Percentiles rank a stretch among this genome's conserved stretches.
phyloP scores from a whole-genome alignment of 2,329 filamentous ascomycete genomes.

The Fusarium papillatum region DNA sequence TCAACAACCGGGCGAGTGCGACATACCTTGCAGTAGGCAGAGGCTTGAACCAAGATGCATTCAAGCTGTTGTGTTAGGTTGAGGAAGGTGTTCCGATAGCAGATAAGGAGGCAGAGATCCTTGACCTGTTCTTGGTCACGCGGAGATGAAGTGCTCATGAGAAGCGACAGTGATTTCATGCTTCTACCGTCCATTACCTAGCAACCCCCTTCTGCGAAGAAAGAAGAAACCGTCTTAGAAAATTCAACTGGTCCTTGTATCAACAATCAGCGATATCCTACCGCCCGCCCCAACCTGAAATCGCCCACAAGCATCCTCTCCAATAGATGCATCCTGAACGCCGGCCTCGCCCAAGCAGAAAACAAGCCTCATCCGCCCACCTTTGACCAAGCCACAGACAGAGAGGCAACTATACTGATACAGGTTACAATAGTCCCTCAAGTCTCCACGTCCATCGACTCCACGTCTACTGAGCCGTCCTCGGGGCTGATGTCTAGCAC shows the following conservation, averaged over 20 bases:
- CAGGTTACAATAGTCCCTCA: slow-evolving; percentile 36
- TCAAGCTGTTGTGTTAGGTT: not conserved
- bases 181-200: slow-evolving; percentile 14
- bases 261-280: slow-evolving; percentile 34
- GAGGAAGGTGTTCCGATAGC: not conserved
- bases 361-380: slow-evolving; percentile 5
- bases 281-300: slow-evolving; percentile 17
- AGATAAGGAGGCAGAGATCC: not conserved
- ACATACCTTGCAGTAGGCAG: not conserved
- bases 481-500: slow-evolving; percentile 75
- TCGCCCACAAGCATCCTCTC: slow-evolving; percentile 19
- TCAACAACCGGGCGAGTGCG: not conserved
- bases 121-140: not conserved
- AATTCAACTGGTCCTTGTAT: slow-evolving; percentile 27
- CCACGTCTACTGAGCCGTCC: slow-evolving; percentile 58
- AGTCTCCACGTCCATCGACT: slow-evolving; percentile 58
- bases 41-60: not conserved
- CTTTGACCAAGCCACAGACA: not conserved
- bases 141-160: not conserved
- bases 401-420: slow-evolving; percentile 33
- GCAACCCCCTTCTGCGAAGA: not conserved
- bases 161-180: slow-evolving; percentile 25
- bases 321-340: slow-evolving; percentile 32
- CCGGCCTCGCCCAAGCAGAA: slow-evolving; percentile 30
- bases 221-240: not conserved